phyloP scores from a whole-genome alignment of 495 filamentous ascomycete genomes.

The Penicillium goetzii region DNA sequence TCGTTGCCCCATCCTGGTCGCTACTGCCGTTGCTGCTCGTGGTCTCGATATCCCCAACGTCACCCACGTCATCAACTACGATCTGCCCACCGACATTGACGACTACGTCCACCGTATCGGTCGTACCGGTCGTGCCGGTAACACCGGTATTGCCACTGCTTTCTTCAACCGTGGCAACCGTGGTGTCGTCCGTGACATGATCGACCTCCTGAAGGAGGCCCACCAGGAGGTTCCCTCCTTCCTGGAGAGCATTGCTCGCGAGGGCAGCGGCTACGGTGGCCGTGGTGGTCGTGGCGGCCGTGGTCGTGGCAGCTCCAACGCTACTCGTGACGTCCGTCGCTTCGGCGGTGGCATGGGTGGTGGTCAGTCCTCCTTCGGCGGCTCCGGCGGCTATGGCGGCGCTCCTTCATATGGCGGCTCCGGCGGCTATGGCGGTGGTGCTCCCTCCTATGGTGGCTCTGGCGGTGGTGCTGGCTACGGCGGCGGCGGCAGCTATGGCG shows the following conservation, averaged over 20 bases:
- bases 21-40: conserved; percentile 96
- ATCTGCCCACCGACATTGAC: conserved; percentile 97
- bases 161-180: conserved; percentile 99
- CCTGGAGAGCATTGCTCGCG: conserved; percentile 94
- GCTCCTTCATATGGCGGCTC: conserved; percentile 36
- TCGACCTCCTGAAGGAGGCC: conserved; percentile 96
- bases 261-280: conserved; percentile 79
- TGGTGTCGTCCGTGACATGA: conserved; percentile 90
- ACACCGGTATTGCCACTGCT: conserved; percentile 96
- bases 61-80: conserved; percentile 98
- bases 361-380: conserved; percentile 42
- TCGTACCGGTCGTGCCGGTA: conserved; percentile 99
- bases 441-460: conserved; percentile 38
- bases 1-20: conserved; percentile 93
- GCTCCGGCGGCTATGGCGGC: conserved; percentile 59
- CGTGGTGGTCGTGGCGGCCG: conserved; percentile 72
- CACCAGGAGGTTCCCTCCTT: conserved; percentile 95
- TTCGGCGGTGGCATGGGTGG: conserved; percentile 39
- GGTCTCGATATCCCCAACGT: conserved; percentile 97
- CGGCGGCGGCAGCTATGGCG: conserved; percentile 45
- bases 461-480: conserved; percentile 40
- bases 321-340: conserved; percentile 90
- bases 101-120: conserved; percentile 99
- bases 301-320: conserved; percentile 59
- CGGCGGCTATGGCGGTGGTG: conserved; percentile 40